phyloP scores from a whole-genome alignment of 139 green algal species.

The Zygnema circumcarinatum region DNA sequence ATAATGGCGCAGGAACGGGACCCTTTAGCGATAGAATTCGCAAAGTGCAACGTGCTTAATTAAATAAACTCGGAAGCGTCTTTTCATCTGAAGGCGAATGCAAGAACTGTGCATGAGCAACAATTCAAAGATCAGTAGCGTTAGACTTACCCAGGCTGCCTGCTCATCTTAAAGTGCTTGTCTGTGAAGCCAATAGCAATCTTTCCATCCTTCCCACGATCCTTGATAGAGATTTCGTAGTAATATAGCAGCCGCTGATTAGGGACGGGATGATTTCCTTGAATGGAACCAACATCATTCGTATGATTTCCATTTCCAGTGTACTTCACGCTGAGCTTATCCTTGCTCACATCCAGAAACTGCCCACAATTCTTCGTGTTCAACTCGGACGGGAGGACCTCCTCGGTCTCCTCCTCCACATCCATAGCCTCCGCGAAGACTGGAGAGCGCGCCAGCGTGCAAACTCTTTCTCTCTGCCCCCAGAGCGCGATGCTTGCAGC shows the following conservation, averaged over 20 bases:
- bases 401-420: slow-evolving; percentile 45
- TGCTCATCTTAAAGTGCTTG: slow-evolving; percentile 72
- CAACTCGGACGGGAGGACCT: slow-evolving; percentile 63
- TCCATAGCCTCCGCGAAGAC: neutral
- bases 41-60: too few species aligned
- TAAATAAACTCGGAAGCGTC: too few species aligned
- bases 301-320: slow-evolving; percentile 67
- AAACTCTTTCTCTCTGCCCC: too few species aligned
- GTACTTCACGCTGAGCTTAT: slow-evolving; percentile 80
- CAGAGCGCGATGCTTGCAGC: too few species aligned
- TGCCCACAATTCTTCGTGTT: slow-evolving; percentile 68
- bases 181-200: slow-evolving; percentile 83
- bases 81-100: too few species aligned
- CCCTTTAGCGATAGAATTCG: too few species aligned
- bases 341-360: slow-evolving; percentile 71
- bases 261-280: slow-evolving; percentile 77
- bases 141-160: slow-evolving; percentile 82
- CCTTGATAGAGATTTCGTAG: slow-evolving; percentile 79
- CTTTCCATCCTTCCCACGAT: slow-evolving; percentile 68
- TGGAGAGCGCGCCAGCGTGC: too few species aligned
- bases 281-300: slow-evolving; percentile 81
- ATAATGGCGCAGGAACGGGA: too few species aligned
- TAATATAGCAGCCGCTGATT: slow-evolving; percentile 76
- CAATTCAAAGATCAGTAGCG: too few species aligned
- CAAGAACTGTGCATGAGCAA: too few species aligned